Conservation (phyloP, 192 early-diverging fungal genomes). For the Umbelopsis sp. region DNA sequence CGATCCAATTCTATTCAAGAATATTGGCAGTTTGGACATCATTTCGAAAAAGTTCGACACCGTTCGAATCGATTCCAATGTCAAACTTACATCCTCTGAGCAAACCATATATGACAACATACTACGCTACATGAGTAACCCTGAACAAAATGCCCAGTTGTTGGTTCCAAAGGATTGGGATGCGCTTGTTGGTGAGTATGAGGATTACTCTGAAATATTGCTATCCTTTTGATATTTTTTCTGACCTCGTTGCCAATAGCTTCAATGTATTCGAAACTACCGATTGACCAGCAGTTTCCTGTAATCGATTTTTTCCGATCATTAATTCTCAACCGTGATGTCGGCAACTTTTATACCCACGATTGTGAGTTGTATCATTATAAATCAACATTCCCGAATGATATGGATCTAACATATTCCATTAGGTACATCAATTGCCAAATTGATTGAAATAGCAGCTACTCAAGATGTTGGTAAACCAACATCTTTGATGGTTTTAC, state of each 20-base stretch:
- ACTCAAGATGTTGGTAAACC: conserved; percentile 46
- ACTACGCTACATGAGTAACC: background rate
- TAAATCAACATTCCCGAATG: background rate
- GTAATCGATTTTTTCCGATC: conserved; percentile 64
- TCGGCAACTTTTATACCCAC: conserved; percentile 48
- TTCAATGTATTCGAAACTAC: conserved; percentile 20
- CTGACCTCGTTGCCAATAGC: background rate
- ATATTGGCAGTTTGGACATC: conserved; percentile 30
- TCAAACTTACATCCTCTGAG: conserved; percentile 12
- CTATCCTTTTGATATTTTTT: background rate
- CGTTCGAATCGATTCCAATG: conserved; percentile 23
- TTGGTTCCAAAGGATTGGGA: conserved; percentile 18
- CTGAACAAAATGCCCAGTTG: background rate
- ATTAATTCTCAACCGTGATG: conserved; percentile 47
- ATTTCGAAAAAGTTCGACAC: conserved; percentile 40
- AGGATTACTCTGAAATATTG: background rate
- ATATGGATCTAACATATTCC: background rate
- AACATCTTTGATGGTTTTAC: conserved; percentile 58
- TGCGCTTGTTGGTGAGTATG: conserved; percentile 12
- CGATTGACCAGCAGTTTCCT: conserved; percentile 59
- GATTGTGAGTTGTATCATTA: conserved; percentile 31
- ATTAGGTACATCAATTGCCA: conserved; percentile 17
- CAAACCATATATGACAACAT: background rate
- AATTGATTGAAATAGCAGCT: conserved; percentile 9
- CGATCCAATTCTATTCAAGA: conserved; percentile 45